Base-by-base conservation (phyloP, 768 basidiomycete species). In the Rhizopogon rudus region DNA sequence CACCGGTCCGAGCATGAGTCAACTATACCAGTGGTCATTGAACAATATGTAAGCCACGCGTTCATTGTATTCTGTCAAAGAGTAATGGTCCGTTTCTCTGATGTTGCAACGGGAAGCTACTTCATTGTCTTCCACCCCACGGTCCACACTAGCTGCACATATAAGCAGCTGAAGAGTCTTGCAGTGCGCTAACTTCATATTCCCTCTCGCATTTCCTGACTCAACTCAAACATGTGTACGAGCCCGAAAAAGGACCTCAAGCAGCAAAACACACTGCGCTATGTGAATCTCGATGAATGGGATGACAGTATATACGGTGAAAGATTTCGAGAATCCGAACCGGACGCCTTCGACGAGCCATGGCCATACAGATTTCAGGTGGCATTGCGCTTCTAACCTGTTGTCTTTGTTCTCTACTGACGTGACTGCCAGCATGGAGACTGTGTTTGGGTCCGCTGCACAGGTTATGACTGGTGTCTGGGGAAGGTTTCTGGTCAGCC, bases 291-390 rank as follows among this genome's bases (percentile, higher is more conserved):
- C 14, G 8, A 57, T 28, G 59, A 61, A 12, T 69, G 65, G 63
- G 57, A 69, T 17, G 68, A 69, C 29, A 58, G 62, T 3, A 3
- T 14, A 10, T 69, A 68, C 60, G 51, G 45, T n/a, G 37, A 55
- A 13, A 6, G 56, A 28, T 69, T 49, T 41, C 37, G 33, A 28
- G 70, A 71, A 35, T 60, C 56, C 13, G 63, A 69, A 31, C 75
- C 77, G n/a, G 59, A 65, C 20, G 73, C 75, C 51, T 66, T 82
- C 6, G 76, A 82, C 44, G 79, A 83, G 31, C 68, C 81, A 0
- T 78, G 79, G 71, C 71, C 74, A 37, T 83, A 78, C 60, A 73
- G 73, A 13, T 85, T 85, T 68, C 67, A 73, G 63, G 73, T 69
- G n/a, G 3, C 33, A 58, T 58, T 40, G 20, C 7, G 20, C 20